phyloP scores from a whole-genome alignment of 169 alveolate species.

The Eimeria maxima region DNA sequence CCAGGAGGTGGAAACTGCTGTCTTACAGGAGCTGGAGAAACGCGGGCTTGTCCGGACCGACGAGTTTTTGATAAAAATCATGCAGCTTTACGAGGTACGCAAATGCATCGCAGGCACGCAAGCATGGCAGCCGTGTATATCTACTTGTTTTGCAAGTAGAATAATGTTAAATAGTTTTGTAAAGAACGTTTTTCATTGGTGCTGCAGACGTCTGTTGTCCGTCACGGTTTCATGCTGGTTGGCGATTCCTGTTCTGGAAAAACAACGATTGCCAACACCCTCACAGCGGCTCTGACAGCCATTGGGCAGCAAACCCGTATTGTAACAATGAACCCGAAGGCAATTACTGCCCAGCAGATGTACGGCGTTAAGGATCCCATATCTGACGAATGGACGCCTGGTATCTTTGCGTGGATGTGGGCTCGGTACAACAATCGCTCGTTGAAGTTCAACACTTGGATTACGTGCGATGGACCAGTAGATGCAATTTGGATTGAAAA shows the following conservation, averaged over 20 bases:
- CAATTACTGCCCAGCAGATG: slow-evolving; percentile 96
- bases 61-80: slow-evolving; percentile 92
- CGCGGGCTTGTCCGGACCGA: slow-evolving; percentile 84
- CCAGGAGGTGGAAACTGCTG: slow-evolving; percentile 93
- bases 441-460: slow-evolving; percentile 95
- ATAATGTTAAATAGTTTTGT: background rate
- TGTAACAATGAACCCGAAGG: slow-evolving; percentile 97
- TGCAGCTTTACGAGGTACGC: slow-evolving; percentile 91
- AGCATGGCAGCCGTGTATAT: background rate
- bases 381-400: slow-evolving; percentile 98
- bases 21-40: slow-evolving; percentile 77
- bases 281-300: slow-evolving; percentile 94
- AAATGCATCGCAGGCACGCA: background rate
- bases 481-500: slow-evolving; percentile 98
- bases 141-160: background rate
- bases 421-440: slow-evolving; percentile 95
- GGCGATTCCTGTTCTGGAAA: slow-evolving; percentile 99
- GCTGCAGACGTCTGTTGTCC: slow-evolving; percentile 96
- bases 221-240: slow-evolving; percentile 99
- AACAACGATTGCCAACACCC: slow-evolving; percentile 95
- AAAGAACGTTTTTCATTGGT: background rate
- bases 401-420: slow-evolving; percentile 97
- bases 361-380: slow-evolving; percentile 94
- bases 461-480: slow-evolving; percentile 98
- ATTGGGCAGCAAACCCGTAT: slow-evolving; percentile 91